Percentiles rank a stretch among this genome's conserved stretches.
Conservation (phyloP, 257 asterid species). For the Capsicum baccatum region DNA sequence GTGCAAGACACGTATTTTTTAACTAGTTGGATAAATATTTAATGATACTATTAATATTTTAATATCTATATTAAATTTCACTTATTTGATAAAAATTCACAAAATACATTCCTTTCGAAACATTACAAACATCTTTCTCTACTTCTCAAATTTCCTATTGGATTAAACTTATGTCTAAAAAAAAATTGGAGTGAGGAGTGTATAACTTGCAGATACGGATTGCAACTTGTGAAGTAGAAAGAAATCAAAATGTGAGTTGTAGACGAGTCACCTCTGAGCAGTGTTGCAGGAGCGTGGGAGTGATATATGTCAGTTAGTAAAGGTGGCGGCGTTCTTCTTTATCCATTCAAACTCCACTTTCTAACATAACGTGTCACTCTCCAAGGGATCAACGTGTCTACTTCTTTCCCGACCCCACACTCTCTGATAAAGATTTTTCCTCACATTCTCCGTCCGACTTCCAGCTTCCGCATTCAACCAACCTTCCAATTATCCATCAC, state of each 20-base stretch:
- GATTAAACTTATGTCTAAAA: no score
- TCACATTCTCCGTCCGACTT: neutral
- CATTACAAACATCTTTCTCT: no score
- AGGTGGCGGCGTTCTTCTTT: neutral
- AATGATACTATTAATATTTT: no score
- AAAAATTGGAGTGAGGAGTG: no score
- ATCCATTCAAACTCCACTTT: conserved; percentile 11
- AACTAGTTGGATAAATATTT: no score
- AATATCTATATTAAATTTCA: no score
- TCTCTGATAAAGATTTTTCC: conserved; percentile 3
- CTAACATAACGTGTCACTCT: conserved; percentile 16
- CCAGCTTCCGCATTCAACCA: neutral
- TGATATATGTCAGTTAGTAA: neutral
- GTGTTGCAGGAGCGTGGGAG: neutral
- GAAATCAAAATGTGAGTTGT: neutral
- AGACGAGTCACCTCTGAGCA: neutral
- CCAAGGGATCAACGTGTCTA: neutral
- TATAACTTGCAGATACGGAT: no score
- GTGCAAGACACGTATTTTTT: no score
- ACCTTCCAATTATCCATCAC: neutral
- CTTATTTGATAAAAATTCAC: no score
- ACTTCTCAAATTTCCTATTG: no score
- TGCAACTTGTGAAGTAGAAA: no score
- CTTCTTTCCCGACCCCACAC: conserved; percentile 12
- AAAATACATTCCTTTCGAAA: no score